phyloP scores from a whole-genome alignment of 768 basidiomycete genomes.

The Baorangia bicolor region DNA sequence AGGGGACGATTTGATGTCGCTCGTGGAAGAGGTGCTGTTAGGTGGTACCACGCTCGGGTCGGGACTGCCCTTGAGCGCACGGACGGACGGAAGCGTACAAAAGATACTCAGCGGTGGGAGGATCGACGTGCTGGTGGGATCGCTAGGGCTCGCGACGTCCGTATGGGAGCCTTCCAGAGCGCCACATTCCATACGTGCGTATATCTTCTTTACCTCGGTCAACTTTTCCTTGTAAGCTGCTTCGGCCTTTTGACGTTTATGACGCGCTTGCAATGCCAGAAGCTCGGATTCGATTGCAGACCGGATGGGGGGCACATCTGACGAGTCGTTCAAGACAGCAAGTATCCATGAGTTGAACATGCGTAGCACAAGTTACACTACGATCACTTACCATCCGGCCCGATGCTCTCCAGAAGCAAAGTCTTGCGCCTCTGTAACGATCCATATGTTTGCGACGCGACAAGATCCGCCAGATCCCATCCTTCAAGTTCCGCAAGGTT shows the following conservation, averaged over 20 bases:
- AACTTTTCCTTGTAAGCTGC: constrained; percentile 26
- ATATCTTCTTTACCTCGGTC: constrained; percentile 40
- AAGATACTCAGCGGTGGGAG: constrained; percentile 52
- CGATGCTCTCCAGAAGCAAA: constrained; percentile 40
- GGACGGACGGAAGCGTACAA: constrained; percentile 47
- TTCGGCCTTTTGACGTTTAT: constrained; percentile 30
- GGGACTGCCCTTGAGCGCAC: constrained; percentile 30
- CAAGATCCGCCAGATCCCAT: constrained; percentile 43
- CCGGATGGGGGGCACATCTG: constrained; percentile 23
- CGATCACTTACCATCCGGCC: constrained; percentile 34
- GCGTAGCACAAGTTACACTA: neutral
- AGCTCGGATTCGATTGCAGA: constrained; percentile 32
- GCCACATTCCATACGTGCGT: constrained; percentile 45
- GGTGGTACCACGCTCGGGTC: constrained; percentile 8
- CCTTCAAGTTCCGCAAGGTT: constrained; percentile 38
- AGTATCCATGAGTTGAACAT: neutral
- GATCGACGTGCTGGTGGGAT: constrained; percentile 3
- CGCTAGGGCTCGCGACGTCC: neutral
- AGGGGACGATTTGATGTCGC: constrained; percentile 24
- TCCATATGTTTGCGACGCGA: constrained; percentile 40
- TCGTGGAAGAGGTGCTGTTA: neutral
- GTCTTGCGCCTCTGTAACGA: constrained; percentile 38
- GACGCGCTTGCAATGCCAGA: constrained; percentile 22
- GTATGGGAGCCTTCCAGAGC: neutral
- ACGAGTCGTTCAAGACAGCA: neutral